Evolutionary conservation across 257 asterid genomes (phyloP).

Genomic region (Echium plantagineum): DNA sequence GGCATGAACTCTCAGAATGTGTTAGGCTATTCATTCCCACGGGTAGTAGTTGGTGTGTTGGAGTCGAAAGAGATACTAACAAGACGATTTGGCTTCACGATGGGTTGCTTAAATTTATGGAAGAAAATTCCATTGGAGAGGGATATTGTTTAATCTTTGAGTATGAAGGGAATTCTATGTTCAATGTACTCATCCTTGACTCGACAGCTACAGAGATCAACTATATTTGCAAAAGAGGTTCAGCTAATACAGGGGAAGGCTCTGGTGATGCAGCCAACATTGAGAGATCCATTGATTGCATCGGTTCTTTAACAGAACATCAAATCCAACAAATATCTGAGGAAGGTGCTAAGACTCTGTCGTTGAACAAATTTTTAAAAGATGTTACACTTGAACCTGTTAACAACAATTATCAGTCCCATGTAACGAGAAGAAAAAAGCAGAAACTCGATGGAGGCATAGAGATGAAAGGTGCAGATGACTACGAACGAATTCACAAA

Average conservation of each 20-base stretch:
- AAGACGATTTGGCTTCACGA: constrained; percentile 10
- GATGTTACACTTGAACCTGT: not conserved
- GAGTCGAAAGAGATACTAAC: not conserved
- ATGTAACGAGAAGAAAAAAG: not conserved
- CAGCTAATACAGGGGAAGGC: not conserved
- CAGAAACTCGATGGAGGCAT: too few species aligned
- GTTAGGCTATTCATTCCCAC: not conserved
- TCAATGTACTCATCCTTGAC: constrained; percentile 10
- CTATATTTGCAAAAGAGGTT: constrained; percentile 1
- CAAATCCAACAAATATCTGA: constrained; percentile 1
- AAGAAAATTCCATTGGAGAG: constrained; percentile 2
- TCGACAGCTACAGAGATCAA: constrained; percentile 10
- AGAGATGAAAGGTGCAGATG: too few species aligned
- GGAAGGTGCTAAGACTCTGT: not conserved
- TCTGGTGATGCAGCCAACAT: not conserved
- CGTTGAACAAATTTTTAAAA: not conserved
- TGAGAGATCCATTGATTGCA: not conserved
- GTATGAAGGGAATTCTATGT: constrained; percentile 8
- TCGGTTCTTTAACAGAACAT: too few species aligned
- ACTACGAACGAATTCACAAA: not conserved
- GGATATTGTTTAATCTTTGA: constrained; percentile 9
- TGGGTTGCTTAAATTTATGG: constrained; percentile 12
- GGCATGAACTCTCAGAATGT: constrained; percentile 1
- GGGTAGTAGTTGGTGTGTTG: not conserved
- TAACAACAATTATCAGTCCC: not conserved